Evolutionary conservation across 345 rosid species (phyloP), one percentile per base, ranked within the genome.

Genomic region (Acer yangbiense): DNA sequence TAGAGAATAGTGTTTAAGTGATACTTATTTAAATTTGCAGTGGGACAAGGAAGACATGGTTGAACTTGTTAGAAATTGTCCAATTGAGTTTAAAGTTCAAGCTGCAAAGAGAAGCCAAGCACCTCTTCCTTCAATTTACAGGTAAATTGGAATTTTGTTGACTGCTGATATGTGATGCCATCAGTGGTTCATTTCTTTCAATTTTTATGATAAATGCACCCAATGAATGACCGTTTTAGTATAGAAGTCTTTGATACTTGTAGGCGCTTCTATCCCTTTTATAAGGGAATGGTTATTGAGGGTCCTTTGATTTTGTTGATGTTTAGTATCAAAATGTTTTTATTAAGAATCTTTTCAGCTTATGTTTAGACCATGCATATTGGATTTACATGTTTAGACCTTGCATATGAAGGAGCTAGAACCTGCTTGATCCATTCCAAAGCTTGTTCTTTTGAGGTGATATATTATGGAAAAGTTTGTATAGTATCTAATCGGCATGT

Each of bases 101-200:
- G 92, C 91, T 52, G 91, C 97, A 71, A 93, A 93, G 86, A 88
- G 98, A 86, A 91, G 97, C 83, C 97, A 95, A 85, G 91, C 93
- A 44, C 98, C 99, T 43, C 90, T 88, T 82, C 97, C 92, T 69
- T 90, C 32, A 29, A 29, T 29, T 29, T 96, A 2, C 91, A 92
- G 93, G 98, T 93, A 86, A 78, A 57, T 39, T 71, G 46, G n/a
- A 68, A 32, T 71, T 32, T 79, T 72, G 13, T 20, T 68, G 48
- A 23, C 20, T 75, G 18, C 39, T 23, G 25, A 23, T 23, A 23
- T 23, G 25, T 23, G 25, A 23, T 23, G 25, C 25, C 25, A 23
- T 23, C 25, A 23, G 25, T 23, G 25, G 25, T 23, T 35, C 25
- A 23, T 23, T 23, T 23, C 44, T 64, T 46, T 11, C 61, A 60